These are phyloP conservation scores for Saccharomycopsis malanga DNA, from an alignment of 805 yeast species.

Conservation along the genomic window DNA sequence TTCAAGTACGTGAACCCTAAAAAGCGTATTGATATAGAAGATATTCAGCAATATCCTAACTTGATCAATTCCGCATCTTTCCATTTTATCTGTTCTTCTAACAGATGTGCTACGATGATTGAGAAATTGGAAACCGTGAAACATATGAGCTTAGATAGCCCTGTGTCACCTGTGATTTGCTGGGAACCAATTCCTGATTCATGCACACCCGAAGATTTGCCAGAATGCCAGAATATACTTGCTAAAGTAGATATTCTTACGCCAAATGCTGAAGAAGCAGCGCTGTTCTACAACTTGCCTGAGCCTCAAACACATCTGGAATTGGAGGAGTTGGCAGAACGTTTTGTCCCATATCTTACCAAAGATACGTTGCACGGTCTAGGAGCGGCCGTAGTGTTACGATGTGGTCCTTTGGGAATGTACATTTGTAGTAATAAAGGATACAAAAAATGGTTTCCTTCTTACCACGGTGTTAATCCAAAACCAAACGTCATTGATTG, in stretches of 20 bases:
- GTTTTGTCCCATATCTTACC: constrained; percentile 37
- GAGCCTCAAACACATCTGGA: constrained; percentile 36
- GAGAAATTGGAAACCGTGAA: constrained; percentile 24
- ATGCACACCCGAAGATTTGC: constrained; percentile 48
- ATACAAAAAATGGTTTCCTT: constrained; percentile 48
- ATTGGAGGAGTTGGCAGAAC: constrained; percentile 38
- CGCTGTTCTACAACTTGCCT: constrained; percentile 46
- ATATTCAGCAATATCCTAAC: constrained; percentile 36
- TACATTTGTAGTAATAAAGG: constrained; percentile 33
- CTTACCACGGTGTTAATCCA: constrained; percentile 51
- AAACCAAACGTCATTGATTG: constrained; percentile 63
- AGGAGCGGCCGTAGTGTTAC: constrained; percentile 47
- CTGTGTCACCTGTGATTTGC: constrained; percentile 38
- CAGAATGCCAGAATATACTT: constrained; percentile 33
- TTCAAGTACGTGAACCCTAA: constrained; percentile 62
- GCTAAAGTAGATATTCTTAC: constrained; percentile 52
- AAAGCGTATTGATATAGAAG: constrained; percentile 49
- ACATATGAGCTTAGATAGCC: neutral
- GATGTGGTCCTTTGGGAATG: constrained; percentile 78
- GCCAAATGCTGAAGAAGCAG: constrained; percentile 84
- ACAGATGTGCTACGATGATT: constrained; percentile 46
- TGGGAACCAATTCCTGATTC: constrained; percentile 89
- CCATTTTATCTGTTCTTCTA: constrained; percentile 73
- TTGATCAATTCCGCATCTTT: constrained; percentile 39
- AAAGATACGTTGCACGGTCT: constrained; percentile 27